Base-by-base conservation (phyloP, 352 stramenopile species). In the Elongisporangium anandrum region DNA sequence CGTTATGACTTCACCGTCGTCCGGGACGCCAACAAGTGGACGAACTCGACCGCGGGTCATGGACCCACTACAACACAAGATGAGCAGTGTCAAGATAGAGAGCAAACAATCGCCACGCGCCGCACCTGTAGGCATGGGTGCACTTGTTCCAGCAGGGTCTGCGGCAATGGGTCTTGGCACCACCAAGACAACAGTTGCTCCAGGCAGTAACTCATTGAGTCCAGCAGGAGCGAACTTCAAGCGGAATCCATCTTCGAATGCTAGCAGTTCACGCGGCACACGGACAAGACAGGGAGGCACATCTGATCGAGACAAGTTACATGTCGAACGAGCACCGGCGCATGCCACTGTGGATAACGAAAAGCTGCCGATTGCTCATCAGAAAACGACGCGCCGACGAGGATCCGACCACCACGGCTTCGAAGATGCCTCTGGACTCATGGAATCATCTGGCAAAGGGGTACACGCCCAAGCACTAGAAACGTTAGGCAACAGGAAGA, bases 341-440 rank as follows among this genome's bases (percentile, higher is more conserved):
- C 72, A 87, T 61, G 67, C 77, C 0, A 57, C 57, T 16, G 75
- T 62, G 50, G 65, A 81, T 34, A 70, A 56, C 17, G 76, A 86
- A 38, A 73, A 66, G 59, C 65, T 86, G 29, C 76, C 76, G 0
- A 47, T 80, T 24, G 65, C 77, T 10, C 72, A 83, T 38, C 73
- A 71, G 50, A 86, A 86, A 50, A 66, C 69, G 22, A 67, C 63
- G 26, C 63, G 77, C 13, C 34, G 34, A 52, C 63, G 77, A 71
- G 72, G 73, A 48, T 84, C 77, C 15, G 73, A 84, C 51, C 75
- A 79, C 54, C 66, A 74, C 34, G 70, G 77, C n/a, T 62, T 58
- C 56, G 68, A 63, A 20, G 66, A 75, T 50, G 52, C 50, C 22
- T 19, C 53, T 8, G 59, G 57, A 50, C 20, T 48, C 16, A 41